These are phyloP conservation scores for Cucurbita ficifolia DNA, from an alignment of 306 rosid genomes.

Conservation along the genomic window DNA sequence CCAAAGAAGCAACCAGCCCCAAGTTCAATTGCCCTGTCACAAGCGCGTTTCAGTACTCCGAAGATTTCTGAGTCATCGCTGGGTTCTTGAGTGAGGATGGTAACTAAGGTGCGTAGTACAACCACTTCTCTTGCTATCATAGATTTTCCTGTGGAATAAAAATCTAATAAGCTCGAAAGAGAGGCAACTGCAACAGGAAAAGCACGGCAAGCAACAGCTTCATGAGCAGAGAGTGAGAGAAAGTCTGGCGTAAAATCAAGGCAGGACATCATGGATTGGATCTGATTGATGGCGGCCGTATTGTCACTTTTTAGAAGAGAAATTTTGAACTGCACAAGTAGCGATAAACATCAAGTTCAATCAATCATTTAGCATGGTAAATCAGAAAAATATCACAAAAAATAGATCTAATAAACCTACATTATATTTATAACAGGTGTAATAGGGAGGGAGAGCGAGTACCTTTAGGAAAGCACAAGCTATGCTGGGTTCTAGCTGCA, in stretches of 20 bases:
- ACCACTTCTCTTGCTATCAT: conserved; percentile 67
- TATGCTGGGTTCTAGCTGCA: conserved; percentile 84
- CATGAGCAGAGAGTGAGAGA: conserved; percentile 88
- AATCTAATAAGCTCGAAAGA: conserved; percentile 52
- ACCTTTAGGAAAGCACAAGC: conserved; percentile 90
- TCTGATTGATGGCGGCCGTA: conserved; percentile 49
- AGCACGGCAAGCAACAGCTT: conserved; percentile 89
- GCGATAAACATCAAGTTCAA: conserved; percentile 11
- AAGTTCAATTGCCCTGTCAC: conserved; percentile 47
- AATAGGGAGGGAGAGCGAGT: conserved; percentile 7
- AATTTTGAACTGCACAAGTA: conserved; percentile 59
- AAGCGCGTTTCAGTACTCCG: conserved; percentile 45
- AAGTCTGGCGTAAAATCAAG: conserved; percentile 75
- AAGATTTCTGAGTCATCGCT: conserved; percentile 50
- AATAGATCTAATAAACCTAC: neutral
- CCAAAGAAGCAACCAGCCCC: conserved; percentile 63
- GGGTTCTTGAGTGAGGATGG: conserved; percentile 55
- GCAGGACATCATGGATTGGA: conserved; percentile 74
- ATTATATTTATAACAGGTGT: neutral
- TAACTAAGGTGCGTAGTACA: conserved; percentile 68
- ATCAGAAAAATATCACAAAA: neutral
- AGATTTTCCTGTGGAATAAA: conserved; percentile 51
- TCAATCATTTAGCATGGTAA: neutral
- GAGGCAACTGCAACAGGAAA: conserved; percentile 67
- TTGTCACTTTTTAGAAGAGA: conserved; percentile 70